A percentile compares a stretch with the other conserved stretches of the same genome.
phyloP scores from a whole-genome alignment of 768 basidiomycete genomes.

The Strobilomyces dryophilus region DNA sequence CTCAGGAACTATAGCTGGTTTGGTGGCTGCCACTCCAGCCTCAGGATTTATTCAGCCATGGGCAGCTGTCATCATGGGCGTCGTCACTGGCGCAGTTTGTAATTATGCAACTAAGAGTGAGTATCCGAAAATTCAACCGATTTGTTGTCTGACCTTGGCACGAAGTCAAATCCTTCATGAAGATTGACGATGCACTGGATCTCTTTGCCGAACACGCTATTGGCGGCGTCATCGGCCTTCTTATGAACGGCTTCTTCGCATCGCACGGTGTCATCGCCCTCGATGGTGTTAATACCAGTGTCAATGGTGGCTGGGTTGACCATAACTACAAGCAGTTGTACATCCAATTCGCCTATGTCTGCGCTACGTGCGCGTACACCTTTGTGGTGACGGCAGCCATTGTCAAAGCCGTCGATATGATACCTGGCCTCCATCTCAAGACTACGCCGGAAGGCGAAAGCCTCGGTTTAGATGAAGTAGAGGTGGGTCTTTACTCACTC shows the following conservation, averaged over 20 bases:
- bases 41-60: slow-evolving; percentile 79
- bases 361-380: slow-evolving; percentile 53
- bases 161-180: slow-evolving; percentile 62
- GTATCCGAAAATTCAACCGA: slow-evolving; percentile 16
- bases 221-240: slow-evolving; percentile 73
- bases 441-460: slow-evolving; percentile 53
- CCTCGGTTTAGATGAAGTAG: slow-evolving; percentile 67
- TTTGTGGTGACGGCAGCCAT: slow-evolving; percentile 59
- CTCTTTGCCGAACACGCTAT: slow-evolving; percentile 89
- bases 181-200: slow-evolving; percentile 87
- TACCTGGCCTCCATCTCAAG: slow-evolving; percentile 55
- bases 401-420: slow-evolving; percentile 51
- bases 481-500: slow-evolving; percentile 45
- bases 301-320: slow-evolving; percentile 69
- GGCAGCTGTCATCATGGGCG: slow-evolving; percentile 71
- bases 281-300: slow-evolving; percentile 57
- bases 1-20: slow-evolving; percentile 80
- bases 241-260: slow-evolving; percentile 74
- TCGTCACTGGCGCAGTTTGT: slow-evolving; percentile 65
- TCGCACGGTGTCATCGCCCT: slow-evolving; percentile 56
- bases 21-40: slow-evolving; percentile 86
- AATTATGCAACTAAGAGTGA: slow-evolving; percentile 83
- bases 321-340: slow-evolving; percentile 77
- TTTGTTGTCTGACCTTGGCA: slow-evolving; percentile 9
- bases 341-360: slow-evolving; percentile 66